These are phyloP conservation scores for Candida easanensis DNA, from an alignment of 805 yeast species.

Conservation along the genomic window DNA sequence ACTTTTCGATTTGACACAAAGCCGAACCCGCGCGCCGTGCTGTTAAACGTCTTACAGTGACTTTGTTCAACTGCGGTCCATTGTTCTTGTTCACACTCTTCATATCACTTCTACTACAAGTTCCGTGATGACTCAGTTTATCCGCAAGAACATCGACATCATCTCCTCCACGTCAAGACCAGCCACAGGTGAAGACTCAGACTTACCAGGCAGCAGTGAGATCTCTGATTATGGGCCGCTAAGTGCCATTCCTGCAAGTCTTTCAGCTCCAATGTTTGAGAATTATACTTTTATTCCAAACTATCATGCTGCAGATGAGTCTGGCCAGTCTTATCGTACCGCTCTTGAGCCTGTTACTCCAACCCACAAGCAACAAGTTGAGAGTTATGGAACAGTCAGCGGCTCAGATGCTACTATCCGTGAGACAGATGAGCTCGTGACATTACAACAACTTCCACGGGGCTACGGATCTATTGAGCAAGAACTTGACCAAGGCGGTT, in stretches of 20 bases:
- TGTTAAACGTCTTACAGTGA: too few relatives aligned
- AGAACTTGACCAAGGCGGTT: background rate
- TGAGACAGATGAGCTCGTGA: background rate
- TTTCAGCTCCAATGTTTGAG: slow-evolving; percentile 4
- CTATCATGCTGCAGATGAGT: slow-evolving; percentile 3
- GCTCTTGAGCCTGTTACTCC: slow-evolving; percentile 5
- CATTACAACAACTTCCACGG: slow-evolving; percentile 2
- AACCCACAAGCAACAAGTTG: background rate
- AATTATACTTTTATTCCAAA: slow-evolving; percentile 7
- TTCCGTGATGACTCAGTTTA: slow-evolving; percentile 21
- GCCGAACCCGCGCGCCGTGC: background rate
- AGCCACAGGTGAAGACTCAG: background rate
- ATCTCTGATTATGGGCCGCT: background rate
- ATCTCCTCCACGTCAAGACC: slow-evolving; percentile 19
- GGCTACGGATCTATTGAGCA: slow-evolving; percentile 1
- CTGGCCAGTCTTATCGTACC: slow-evolving; percentile 5
- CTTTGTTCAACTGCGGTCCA: too few relatives aligned
- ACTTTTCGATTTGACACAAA: background rate
- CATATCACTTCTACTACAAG: background rate
- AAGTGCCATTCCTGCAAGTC: background rate
- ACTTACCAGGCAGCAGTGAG: background rate
- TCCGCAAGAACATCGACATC: slow-evolving; percentile 19
- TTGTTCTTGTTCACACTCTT: too few relatives aligned
- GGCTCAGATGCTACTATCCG: too few relatives aligned
- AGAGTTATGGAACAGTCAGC: background rate